Base-by-base conservation (phyloP, 164 flowering plant genomes). In the Brasenia schreberi region DNA sequence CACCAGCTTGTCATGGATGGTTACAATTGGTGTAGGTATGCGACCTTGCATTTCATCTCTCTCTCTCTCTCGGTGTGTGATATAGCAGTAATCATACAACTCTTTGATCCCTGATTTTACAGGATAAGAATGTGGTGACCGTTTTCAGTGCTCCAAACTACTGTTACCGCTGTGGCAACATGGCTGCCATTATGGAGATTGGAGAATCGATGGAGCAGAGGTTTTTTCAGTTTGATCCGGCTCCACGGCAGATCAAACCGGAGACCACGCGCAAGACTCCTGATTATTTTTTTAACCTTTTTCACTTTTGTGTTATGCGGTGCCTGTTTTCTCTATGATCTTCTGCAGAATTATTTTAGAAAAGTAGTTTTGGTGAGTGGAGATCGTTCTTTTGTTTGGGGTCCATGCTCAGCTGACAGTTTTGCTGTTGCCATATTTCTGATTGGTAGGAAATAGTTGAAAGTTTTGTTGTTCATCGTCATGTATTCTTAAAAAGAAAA, bases 1-100 rank as follows among this genome's bases (percentile, higher is more conserved):
- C 84, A 81, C 68, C 84, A 81, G 70, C 84, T 81, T 69, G 87
- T 83, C 65, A 83, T 83, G 87, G 87, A 83, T 67, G 87, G 87
- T 49, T 83, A 65, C 70, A 81, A 81, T 64, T 81, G 82, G 84
- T 75, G 80, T 68, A 80, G 79, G 83, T 80, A 60, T 43, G 75
- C 67, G 19, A 45, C 19, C 7, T 45, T 23, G 2, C 0, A 23
- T 23, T 23, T 23, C 27, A 33, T 33, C 39, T 49, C 56, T 14
- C 56, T 49, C 16, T 14, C 56, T 49, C 56, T 49, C 4, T 49
- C 56, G 52, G 52, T 44, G 7, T 44, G 52, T 33, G 39, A 33
- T 58, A 12, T 18, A 58, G 60, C 4, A 18, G 18, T 61, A 61
- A 7, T 10, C 7, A 5, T 61, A 7, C 18, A 9, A 10, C 4